Base-by-base conservation (phyloP, 2,329 filamentous ascomycete genomes). In the Lachnellula willkommii region DNA sequence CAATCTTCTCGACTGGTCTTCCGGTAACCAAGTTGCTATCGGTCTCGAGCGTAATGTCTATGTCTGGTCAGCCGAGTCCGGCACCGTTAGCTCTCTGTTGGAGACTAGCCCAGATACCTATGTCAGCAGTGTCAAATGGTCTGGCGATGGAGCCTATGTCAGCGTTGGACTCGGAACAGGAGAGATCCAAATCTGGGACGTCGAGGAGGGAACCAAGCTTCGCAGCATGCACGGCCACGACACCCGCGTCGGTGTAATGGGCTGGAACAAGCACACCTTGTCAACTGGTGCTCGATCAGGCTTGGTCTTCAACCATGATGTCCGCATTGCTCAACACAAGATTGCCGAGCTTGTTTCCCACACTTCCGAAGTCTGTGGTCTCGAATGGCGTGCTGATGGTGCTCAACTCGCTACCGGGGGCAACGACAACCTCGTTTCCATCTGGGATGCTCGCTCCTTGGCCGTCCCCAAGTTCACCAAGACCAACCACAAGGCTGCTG, bases 121-220 rank as follows among this genome's bases (percentile, higher is more conserved):
- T 71, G 85, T 99, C 68, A 95, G 92, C 77, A 96, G 92, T 64
- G 93, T 99, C 69, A 97, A 97, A 78, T 99, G 94, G 94, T 96
- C 92, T 60, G 90, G 89, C 50, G 94, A 99, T 69, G 94, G 94
- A 58, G 92, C 93, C 35, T 97, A 99, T 70, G 92, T 99, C 63
- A 88, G 92, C 62, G 92, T 97, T 65, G 94, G 94, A 59, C 87
- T 99, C 50, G 93, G 92, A 59, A 90, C 90, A 39, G 94, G 94
- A 58, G 94, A 99, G 73, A 90, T 99, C 39, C 94, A 99, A 77
- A 99, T 99, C 76, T 99, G 94, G 93, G 94, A 97, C 68, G 93
- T 96, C 28, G 89, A 95, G 67, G 94, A 99, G 73, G 85, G 88
- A 60, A 87, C 85, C 69, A 97, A 97, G 82, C 87, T 99, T 57